Evolutionary conservation across 306 rosid species (phyloP), one percentile per base, ranked within the genome.

Genomic region (Inga oerstediana): DNA sequence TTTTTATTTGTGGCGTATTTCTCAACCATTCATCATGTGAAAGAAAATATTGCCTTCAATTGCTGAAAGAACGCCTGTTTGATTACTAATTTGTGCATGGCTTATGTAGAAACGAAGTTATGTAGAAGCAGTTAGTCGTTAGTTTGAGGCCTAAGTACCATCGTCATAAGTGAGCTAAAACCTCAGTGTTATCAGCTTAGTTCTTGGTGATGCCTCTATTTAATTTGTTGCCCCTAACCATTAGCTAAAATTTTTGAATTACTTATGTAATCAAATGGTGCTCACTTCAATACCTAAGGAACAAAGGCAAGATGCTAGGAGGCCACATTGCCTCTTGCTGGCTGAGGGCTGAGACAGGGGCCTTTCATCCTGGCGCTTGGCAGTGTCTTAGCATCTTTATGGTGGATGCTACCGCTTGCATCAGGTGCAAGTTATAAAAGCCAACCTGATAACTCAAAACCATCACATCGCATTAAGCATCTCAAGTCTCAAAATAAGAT

Each of bases 61-160:
- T 69, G 75, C 56, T 66, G 13, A 66, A 75, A 74, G 52, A n/a
- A 56, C 45, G n/a, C 17, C 64, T 66, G 54, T 32, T 73, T 66
- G 85, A 39, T 46, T 46, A 75, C 43, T 78, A 32, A 81, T 70
- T 39, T 81, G 49, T 34, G 30, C 67, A 14, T 1, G 66, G 69
- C 37, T 17, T 64, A 17, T 27, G 19, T 8, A 4, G 30, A 78
- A 64, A 65, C 49, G 11, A 39, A 7, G 66, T 17, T 78, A 2
- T 16, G 13, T 22, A 13, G 58, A 44, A 46, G 41, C 43, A 45
- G 41, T 16, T 73, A 46, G 74, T 27, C n/a, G 52, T 67, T 74
- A 56, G 58, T 77, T 10, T 52, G 7, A 20, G 70, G 16, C 66
- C 56, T 58, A 51, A 54, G 54, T 65, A 24, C 67, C 20, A 61